A percentile compares a stretch with the other conserved stretches of the same genome.
These are phyloP conservation scores for Eucalyptus albens DNA, from an alignment of 345 rosid genomes.

Conservation along the genomic window DNA sequence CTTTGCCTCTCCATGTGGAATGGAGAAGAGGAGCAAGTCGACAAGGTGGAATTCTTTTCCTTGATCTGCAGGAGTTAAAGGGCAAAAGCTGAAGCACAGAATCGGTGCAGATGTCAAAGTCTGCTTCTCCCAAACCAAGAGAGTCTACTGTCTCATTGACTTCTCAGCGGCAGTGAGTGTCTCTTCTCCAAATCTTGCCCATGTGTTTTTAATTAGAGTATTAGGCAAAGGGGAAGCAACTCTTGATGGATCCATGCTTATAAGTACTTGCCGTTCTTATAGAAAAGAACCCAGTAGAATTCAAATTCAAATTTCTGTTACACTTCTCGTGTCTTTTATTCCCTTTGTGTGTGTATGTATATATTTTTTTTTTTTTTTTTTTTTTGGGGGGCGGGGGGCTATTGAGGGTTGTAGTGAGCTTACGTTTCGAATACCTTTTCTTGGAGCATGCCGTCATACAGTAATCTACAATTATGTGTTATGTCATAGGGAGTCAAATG, in stretches of 20 bases:
- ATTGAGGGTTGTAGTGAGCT: background rate
- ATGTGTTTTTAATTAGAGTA: background rate
- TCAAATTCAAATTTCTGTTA: background rate
- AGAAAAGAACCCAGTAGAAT: background rate
- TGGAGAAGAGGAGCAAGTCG: background rate
- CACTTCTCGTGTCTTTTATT: background rate
- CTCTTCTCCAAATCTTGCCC: background rate
- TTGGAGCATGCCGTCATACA: background rate
- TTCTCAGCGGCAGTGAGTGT: constrained; percentile 19
- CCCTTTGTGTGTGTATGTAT: background rate
- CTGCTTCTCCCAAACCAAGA: constrained; percentile 31
- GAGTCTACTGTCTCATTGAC: constrained; percentile 6
- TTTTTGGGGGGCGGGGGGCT: background rate
- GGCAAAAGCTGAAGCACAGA: background rate
- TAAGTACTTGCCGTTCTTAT: background rate
- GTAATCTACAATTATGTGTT: background rate
- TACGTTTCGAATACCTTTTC: background rate
- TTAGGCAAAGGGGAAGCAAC: background rate
- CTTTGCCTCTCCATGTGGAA: background rate
- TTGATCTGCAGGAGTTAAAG: constrained; percentile 10
- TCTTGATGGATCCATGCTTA: background rate
- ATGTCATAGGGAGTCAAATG: constrained; percentile 37
- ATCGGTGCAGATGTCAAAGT: constrained; percentile 48
- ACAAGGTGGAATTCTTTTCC: background rate
- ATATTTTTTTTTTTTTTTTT: background rate